A percentile compares a stretch with the other conserved stretches of the same genome.
These are phyloP conservation scores for Auricularia heimuer DNA, from an alignment of 768 basidiomycete genomes.

Conservation along the genomic window DNA sequence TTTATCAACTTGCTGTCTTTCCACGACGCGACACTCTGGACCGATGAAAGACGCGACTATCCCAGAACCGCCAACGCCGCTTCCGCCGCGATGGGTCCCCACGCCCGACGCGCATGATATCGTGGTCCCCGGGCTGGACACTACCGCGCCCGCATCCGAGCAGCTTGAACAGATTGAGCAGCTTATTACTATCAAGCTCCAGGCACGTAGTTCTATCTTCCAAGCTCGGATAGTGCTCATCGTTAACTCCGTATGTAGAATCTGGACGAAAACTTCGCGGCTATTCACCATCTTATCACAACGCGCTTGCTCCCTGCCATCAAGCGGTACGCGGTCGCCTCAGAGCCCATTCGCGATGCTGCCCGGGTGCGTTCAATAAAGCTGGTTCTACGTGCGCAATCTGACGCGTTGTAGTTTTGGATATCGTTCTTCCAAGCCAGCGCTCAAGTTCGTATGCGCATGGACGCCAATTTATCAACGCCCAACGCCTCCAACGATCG, in stretches of 20 bases:
- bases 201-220: constrained; percentile 36
- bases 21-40: too few species aligned
- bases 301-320: constrained; percentile 77
- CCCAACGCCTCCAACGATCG: constrained; percentile 29
- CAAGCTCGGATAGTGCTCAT: not conserved
- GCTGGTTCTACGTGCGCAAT: not conserved
- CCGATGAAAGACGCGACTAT: not conserved
- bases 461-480: constrained; percentile 57
- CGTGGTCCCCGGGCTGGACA: constrained; percentile 62
- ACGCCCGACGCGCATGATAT: constrained; percentile 54
- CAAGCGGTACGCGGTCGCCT: constrained; percentile 79
- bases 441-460: constrained; percentile 76
- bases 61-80: constrained; percentile 24
- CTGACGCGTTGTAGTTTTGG: constrained; percentile 65
- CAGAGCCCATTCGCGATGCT: constrained; percentile 81
- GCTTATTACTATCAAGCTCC: constrained; percentile 83
- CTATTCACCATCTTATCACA: constrained; percentile 76
- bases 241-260: constrained; percentile 36
- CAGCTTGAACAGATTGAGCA: constrained; percentile 96
- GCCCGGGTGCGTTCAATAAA: constrained; percentile 54
- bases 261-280: constrained; percentile 89
- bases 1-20: too few species aligned
- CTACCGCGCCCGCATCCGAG: constrained; percentile 54
- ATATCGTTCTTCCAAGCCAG: constrained; percentile 92
- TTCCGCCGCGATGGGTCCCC: constrained; percentile 59